A percentile compares a stretch with the other conserved stretches of the same genome.
These are phyloP conservation scores for Globisporangium sylvaticum DNA, from an alignment of 352 stramenopile genomes.

Conservation along the genomic window DNA sequence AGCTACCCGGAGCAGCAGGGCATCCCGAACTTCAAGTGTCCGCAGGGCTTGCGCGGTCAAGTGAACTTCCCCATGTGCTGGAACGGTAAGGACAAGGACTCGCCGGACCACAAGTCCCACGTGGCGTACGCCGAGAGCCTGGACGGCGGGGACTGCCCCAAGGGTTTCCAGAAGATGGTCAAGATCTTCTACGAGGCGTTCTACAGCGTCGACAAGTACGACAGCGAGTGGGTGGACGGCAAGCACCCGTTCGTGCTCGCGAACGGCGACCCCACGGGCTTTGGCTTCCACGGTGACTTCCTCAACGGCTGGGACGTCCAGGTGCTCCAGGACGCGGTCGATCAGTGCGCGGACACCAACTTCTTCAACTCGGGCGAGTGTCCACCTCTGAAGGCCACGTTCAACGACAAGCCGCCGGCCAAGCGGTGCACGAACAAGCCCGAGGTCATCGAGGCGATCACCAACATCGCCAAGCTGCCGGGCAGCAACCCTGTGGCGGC, in stretches of 20 bases:
- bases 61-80: conserved; percentile 61
- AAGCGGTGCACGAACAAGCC: conserved; percentile 31
- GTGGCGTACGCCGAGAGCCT: conserved; percentile 40
- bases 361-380: conserved; percentile 51
- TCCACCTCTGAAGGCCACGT: conserved; percentile 30
- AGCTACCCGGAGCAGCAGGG: conserved; percentile 34
- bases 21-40: conserved; percentile 42
- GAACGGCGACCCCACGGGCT: conserved; percentile 44
- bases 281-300: conserved; percentile 51
- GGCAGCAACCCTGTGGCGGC: conserved; percentile 32
- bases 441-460: conserved; percentile 29
- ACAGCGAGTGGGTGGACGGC: conserved; percentile 40
- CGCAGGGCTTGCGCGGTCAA: conserved; percentile 38
- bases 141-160: conserved; percentile 34
- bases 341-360: conserved; percentile 43
- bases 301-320: conserved; percentile 45
- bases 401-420: conserved; percentile 28
- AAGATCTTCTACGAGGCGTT: conserved; percentile 61
- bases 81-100: conserved; percentile 44
- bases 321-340: conserved; percentile 37
- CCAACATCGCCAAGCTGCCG: conserved; percentile 25
- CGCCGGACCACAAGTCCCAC: conserved; percentile 45
- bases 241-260: conserved; percentile 50
- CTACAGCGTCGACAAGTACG: conserved; percentile 43
- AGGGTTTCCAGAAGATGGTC: conserved; percentile 48